Evolutionary conservation across 768 basidiomycete species (phyloP).

Genomic region (Coprinellus micaceus): DNA sequence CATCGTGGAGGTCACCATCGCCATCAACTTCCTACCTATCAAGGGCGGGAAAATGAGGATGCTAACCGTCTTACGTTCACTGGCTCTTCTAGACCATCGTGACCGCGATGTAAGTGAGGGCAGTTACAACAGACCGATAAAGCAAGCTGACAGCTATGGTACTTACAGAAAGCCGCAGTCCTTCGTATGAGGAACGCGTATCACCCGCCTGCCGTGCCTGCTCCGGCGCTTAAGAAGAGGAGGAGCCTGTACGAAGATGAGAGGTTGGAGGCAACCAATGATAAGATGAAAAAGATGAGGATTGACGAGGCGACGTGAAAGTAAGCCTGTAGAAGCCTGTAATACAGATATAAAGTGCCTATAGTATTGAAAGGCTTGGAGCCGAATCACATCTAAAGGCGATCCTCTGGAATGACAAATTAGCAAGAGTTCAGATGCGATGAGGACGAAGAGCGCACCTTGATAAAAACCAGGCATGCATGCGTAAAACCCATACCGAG

Average conservation of each 20-base stretch:
- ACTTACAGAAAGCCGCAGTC: not conserved
- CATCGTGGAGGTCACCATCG: constrained; percentile 4
- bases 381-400: too few relatives aligned
- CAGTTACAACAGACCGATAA: not conserved
- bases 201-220: not conserved
- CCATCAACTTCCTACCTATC: not conserved
- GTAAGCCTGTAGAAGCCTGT: too few relatives aligned
- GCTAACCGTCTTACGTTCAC: not conserved
- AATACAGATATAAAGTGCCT: too few relatives aligned
- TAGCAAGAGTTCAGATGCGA: too few relatives aligned
- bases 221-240: not conserved
- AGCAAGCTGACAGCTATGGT: not conserved
- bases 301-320: too few relatives aligned
- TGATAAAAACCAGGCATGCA: not conserved
- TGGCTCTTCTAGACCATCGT: not conserved
- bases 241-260: not conserved
- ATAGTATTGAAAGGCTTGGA: too few relatives aligned
- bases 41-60: not conserved
- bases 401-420: too few relatives aligned
- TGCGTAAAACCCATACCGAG: not conserved
- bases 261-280: not conserved
- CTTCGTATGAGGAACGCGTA: not conserved
- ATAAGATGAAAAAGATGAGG: too few relatives aligned
- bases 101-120: not conserved
- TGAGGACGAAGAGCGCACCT: not conserved